These are phyloP conservation scores for Starmerella vaccinii DNA, from an alignment of 805 yeast species.

Conservation along the genomic window DNA sequence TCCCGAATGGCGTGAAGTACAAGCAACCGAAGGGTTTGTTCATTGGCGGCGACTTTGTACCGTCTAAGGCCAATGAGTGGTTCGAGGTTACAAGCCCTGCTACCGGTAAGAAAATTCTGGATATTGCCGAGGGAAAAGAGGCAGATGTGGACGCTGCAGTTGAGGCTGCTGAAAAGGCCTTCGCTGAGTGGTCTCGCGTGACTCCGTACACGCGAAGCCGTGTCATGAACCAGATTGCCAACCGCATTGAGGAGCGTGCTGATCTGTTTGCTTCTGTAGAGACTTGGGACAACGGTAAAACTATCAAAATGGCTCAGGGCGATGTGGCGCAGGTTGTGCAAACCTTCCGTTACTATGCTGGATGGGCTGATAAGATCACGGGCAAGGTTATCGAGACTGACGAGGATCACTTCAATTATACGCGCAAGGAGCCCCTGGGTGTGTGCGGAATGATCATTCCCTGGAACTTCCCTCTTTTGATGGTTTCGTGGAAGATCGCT, in stretches of 20 bases:
- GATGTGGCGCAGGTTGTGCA: slow-evolving; percentile 52
- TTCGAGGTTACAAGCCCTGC: slow-evolving; percentile 60
- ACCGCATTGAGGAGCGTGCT: slow-evolving; percentile 59
- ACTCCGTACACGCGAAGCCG: slow-evolving; percentile 61
- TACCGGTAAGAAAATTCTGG: slow-evolving; percentile 60
- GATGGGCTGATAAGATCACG: slow-evolving; percentile 60
- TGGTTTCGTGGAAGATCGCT: slow-evolving; percentile 74
- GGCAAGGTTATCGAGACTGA: slow-evolving; percentile 55
- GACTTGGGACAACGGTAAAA: slow-evolving; percentile 83
- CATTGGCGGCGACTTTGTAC: slow-evolving; percentile 56
- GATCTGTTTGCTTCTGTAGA: slow-evolving; percentile 73
- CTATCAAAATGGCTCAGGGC: slow-evolving; percentile 33
- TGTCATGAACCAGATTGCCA: slow-evolving; percentile 63
- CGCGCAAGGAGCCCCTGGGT: slow-evolving; percentile 56
- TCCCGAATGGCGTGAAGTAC: slow-evolving; percentile 34
- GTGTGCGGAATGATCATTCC: slow-evolving; percentile 63
- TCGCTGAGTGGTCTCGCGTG: slow-evolving; percentile 53
- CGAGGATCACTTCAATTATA: slow-evolving; percentile 51
- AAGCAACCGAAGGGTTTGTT: slow-evolving; percentile 69
- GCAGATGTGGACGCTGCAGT: slow-evolving; percentile 83
- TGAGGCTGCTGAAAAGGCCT: slow-evolving; percentile 72
- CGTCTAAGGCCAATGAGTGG: slow-evolving; percentile 48
- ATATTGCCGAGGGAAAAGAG: slow-evolving; percentile 62
- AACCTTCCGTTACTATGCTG: slow-evolving; percentile 57
- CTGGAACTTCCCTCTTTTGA: slow-evolving; percentile 60